These are phyloP conservation scores for Xylariaceae sp. DNA, from an alignment of 2,329 filamentous ascomycete species.

Conservation along the genomic window DNA sequence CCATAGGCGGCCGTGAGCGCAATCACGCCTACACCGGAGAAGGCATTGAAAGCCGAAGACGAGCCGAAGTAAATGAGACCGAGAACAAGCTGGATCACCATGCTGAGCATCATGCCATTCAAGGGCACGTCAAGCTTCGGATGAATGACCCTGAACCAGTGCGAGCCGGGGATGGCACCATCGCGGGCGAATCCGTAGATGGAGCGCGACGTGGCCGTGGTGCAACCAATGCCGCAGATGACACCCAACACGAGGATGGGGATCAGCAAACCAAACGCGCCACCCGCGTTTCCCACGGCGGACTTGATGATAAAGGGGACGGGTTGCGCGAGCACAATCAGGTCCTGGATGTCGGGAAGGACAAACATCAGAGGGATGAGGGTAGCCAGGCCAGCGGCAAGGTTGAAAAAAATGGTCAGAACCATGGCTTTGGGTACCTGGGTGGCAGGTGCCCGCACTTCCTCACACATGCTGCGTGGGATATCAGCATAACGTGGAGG, in stretches of 20 bases:
- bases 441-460: conserved; percentile 60
- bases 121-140: conserved; percentile 59
- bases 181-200: conserved; percentile 69
- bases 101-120: conserved; percentile 69
- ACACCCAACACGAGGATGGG: conserved; percentile 63
- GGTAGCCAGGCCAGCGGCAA: conserved; percentile 61
- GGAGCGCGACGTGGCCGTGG: conserved; percentile 63
- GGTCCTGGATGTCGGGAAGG: conserved; percentile 56
- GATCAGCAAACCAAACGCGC: conserved; percentile 58
- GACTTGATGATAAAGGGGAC: conserved; percentile 60
- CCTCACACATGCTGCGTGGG: conserved; percentile 63
- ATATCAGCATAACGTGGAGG: conserved; percentile 13
- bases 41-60: conserved; percentile 66
- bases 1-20: conserved; percentile 66
- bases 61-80: conserved; percentile 68
- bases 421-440: conserved; percentile 74
- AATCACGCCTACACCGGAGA: conserved; percentile 67
- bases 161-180: conserved; percentile 62
- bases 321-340: conserved; percentile 56
- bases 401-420: conserved; percentile 62
- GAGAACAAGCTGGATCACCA: conserved; percentile 59
- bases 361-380: conserved; percentile 67
- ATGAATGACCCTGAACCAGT: conserved; percentile 59
- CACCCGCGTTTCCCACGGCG: conserved; percentile 57
- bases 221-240: conserved; percentile 66